Percentiles rank a stretch among this genome's conserved stretches.
These are phyloP conservation scores for Neofusicoccum cordaticola DNA, from an alignment of 2,329 filamentous ascomycete genomes.

Conservation along the genomic window DNA sequence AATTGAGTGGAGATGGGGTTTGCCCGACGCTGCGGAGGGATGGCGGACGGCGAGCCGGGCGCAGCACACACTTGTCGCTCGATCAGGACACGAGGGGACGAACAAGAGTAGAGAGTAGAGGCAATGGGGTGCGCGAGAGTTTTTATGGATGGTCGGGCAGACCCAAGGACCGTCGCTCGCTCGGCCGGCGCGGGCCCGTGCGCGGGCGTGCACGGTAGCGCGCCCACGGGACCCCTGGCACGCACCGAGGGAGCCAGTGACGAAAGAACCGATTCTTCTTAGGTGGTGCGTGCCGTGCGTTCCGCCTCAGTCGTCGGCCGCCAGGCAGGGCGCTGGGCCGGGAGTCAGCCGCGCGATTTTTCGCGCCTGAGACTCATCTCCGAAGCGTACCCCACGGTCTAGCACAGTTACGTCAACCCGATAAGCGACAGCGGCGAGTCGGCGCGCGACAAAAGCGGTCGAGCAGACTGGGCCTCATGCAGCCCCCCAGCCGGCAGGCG, in stretches of 20 bases:
- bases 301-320: constrained; percentile 13
- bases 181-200: constrained; percentile 7
- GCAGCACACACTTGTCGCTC: constrained; percentile 19
- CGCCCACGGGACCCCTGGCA: constrained; percentile 9
- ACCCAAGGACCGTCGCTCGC: neutral
- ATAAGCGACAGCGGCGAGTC: constrained; percentile 8
- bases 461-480: constrained; percentile 16
- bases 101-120: constrained; percentile 17
- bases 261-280: constrained; percentile 15
- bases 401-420: constrained; percentile 14
- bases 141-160: constrained; percentile 15
- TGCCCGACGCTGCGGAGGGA: constrained; percentile 8
- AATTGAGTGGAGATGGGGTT: neutral
- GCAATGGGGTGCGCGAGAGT: constrained; percentile 3
- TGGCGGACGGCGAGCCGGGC: constrained; percentile 15
- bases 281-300: constrained; percentile 14
- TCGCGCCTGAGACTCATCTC: constrained; percentile 10
- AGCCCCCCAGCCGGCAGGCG: constrained; percentile 5
- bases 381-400: constrained; percentile 13
- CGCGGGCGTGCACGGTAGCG: neutral
- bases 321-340: constrained; percentile 5
- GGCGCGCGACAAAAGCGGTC: constrained; percentile 15
- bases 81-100: constrained; percentile 18
- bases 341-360: constrained; percentile 18
- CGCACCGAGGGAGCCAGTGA: constrained; percentile 14